phyloP scores from a whole-genome alignment of 768 basidiomycete genomes.

The Hypholoma sublateritium region DNA sequence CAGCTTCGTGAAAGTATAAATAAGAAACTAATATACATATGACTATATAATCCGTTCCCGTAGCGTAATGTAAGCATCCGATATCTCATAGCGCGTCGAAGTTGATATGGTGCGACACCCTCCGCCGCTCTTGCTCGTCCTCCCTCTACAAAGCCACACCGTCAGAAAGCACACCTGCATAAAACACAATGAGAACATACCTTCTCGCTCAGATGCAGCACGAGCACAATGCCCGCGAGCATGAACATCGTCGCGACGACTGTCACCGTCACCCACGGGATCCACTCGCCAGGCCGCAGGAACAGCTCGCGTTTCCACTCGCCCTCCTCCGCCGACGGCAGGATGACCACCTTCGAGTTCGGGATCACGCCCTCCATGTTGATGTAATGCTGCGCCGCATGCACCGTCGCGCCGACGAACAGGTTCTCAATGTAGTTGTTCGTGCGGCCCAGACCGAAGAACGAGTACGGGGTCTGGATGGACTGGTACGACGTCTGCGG shows the following conservation, averaged over 20 bases:
- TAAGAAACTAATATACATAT: constrained; percentile 1
- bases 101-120: constrained; percentile 94
- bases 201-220: constrained; percentile 92
- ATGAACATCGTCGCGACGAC: constrained; percentile 72
- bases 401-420: constrained; percentile 90
- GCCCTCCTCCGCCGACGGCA: constrained; percentile 61
- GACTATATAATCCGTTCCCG: not conserved
- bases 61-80: constrained; percentile 1
- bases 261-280: constrained; percentile 93
- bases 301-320: constrained; percentile 89
- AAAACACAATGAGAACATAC: constrained; percentile 40
- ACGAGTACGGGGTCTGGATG: constrained; percentile 88
- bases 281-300: constrained; percentile 94
- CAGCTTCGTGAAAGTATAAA: not conserved
- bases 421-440: constrained; percentile 99
- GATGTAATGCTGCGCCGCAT: constrained; percentile 71
- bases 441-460: constrained; percentile 94
- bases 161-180: not conserved
- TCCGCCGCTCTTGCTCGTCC: constrained; percentile 87
- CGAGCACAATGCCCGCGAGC: constrained; percentile 80
- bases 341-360: constrained; percentile 95
- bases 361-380: constrained; percentile 97
- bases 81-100: constrained; percentile 82
- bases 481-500: constrained; percentile 93
- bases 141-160: constrained; percentile 60